Conservation (phyloP, 768 basidiomycete species). For the Agaricus blazei region DNA sequence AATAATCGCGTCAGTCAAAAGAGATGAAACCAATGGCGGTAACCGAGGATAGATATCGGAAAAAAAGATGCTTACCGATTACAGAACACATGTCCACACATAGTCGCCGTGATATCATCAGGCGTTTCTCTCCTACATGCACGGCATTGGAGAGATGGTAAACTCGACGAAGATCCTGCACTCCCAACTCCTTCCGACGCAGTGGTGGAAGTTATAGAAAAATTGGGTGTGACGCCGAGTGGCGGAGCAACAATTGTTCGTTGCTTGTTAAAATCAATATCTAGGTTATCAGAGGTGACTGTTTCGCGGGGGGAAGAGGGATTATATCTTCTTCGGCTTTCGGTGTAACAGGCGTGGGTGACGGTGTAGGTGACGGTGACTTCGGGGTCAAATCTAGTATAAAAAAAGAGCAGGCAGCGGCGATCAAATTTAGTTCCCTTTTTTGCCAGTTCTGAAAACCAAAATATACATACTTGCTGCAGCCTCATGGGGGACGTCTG, state of each 20-base stretch:
- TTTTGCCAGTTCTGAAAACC: too few relatives aligned
- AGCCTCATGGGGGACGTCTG: background rate
- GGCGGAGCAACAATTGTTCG: background rate
- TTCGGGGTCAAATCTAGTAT: background rate
- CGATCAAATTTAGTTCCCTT: background rate
- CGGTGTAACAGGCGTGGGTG: background rate
- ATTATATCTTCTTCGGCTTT: background rate
- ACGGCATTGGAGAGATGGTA: constrained; percentile 40
- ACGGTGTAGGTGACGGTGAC: constrained; percentile 4
- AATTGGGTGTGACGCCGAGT: constrained; percentile 6
- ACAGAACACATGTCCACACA: constrained; percentile 64
- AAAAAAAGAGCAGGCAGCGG: background rate
- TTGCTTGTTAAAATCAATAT: background rate
- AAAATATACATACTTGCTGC: background rate
- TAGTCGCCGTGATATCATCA: constrained; percentile 49
- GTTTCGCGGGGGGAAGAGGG: background rate
- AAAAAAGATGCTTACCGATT: constrained; percentile 32
- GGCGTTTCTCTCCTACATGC: constrained; percentile 44
- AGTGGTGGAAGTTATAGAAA: constrained; percentile 2
- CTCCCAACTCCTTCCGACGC: constrained; percentile 4
- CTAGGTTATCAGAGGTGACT: background rate
- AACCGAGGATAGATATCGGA: too few relatives aligned
- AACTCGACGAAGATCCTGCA: constrained; percentile 8
- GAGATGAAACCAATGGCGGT: too few relatives aligned
- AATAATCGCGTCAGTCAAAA: background rate